A percentile compares a stretch with the other conserved stretches of the same genome.
These are phyloP conservation scores for Ceratocystiopsis sp. DNA, from an alignment of 2,329 filamentous ascomycete genomes.

Conservation along the genomic window DNA sequence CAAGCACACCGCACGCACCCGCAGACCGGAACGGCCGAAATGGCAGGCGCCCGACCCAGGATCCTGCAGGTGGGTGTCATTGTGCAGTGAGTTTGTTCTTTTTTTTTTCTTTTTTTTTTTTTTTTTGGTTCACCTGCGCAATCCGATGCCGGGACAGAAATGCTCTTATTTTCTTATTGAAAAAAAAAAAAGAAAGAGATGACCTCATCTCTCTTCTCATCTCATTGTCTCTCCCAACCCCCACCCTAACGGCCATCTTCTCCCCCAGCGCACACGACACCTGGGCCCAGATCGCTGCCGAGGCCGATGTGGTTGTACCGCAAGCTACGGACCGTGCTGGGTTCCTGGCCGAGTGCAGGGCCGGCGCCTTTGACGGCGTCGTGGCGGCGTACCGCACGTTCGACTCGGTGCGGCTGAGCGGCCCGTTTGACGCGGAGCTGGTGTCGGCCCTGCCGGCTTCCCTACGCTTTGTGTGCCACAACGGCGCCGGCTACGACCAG, in stretches of 20 bases:
- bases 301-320: constrained; percentile 45
- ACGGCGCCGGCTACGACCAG: constrained; percentile 72
- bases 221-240: constrained; percentile 1
- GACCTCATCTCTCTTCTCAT: no score
- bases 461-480: constrained; percentile 42
- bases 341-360: constrained; percentile 8
- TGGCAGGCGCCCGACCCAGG: not conserved
- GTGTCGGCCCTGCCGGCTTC: constrained; percentile 36
- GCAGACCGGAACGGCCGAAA: no score
- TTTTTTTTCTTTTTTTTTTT: no score
- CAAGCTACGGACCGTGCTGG: constrained; percentile 4
- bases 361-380: constrained; percentile 7
- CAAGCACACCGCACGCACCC: no score
- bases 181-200: no score
- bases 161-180: no score
- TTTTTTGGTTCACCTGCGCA: no score
- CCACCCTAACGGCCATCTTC: not conserved
- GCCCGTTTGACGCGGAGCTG: constrained; percentile 54
- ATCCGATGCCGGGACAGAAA: no score
- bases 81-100: not conserved
- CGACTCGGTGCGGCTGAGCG: constrained; percentile 44
- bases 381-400: constrained; percentile 42
- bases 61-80: not conserved
- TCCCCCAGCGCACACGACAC: constrained; percentile 40
- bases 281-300: constrained; percentile 42